Evolutionary conservation across 225 moss, liverwort and hornwort species (phyloP), one percentile per base, ranked within the genome.

Genomic region (Thuidium tamariscinum): DNA sequence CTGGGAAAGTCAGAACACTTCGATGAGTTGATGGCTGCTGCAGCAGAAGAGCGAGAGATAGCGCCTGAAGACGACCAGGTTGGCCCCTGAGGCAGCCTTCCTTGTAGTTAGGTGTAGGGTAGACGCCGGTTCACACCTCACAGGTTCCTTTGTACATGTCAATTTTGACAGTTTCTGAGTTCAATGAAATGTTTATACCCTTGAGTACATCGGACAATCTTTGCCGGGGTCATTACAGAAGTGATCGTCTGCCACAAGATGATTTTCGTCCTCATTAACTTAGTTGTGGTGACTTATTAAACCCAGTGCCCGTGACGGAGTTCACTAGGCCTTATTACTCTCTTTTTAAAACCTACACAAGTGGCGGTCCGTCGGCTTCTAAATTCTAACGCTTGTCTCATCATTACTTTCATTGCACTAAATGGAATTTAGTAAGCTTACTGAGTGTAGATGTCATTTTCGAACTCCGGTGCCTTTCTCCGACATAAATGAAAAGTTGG

Each of bases 21-120:
- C 74, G 94, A 97, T 90, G 95, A 96, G 90, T 95, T 97, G 93
- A 97, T 96, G 96, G 97, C 97, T 62, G 96, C 96, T 68, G 96
- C 96, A 72, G 95, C 95, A 39, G 97, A 97, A 83, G 96, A 97
- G 92, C 94, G 95, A 65, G 96, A 97, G 91, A 91, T 96, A 89
- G 97, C 96, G 52, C 96, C 96, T 27, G 97, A 97, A 90, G 96
- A 96, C 71, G 97, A 95, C 70, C 92, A 94, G 88, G 88, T 88
- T 76, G 91, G 48, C 34, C 80, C 88, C 34, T 91, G 89, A 95
- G 71, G 77, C 90, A 91, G 83, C 77, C 32, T 82, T 61, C 62
- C 86, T 49, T 82, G 60, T 86, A 85, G 81, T 90, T 87, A 89
- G 89, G 89, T 87, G 87, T 90, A 93, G 85, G 87, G 88, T 93